Base-by-base conservation (phyloP, 202 grass and related monocot genomes). In the Eragrostis tef region DNA sequence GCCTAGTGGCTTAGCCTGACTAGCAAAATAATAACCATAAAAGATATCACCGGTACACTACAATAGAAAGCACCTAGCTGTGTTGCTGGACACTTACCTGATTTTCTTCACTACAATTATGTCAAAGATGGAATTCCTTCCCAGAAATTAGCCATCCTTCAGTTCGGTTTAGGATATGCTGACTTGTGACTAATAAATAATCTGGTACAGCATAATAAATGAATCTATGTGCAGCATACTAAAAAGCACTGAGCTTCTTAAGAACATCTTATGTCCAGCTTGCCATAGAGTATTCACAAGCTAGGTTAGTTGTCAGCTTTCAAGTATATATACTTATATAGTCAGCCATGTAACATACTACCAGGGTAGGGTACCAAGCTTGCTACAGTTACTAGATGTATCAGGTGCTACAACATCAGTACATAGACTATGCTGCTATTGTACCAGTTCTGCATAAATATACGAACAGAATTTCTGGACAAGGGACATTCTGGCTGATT, bases 51-150 rank as follows among this genome's bases (percentile, higher is more conserved):
- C 14, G 44, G 39, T 42, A 58, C 34, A 64, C 20, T 44, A 1
- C 21, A 81, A 59, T 14, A 66, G 6, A 49, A 72, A 67, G 49
- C n/a, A 43, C 20, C n/a, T 29, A 77, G 41, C 27, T 51, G 21
- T 67, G 39, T 61, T 77, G 49, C 58, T 53, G 58, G 11, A 39
- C 14, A 46, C 64, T 59, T 36, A 5, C 9, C 62, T 69, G 6
- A 8, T 69, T 69, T 79, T 62, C 74, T 54, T 84, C 51, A 19
- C 44, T 24, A 66, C 9, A 64, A 69, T 60, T 27, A 51, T 46
- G 14, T 52, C 15, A 68, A 3, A 19, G 62, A n/a, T 57, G 13
- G 3, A 71, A 57, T 58, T 59, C 5, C 9, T 44, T 71, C 1
- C 8, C 77, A 50, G 41, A 46, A 9, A 6, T 34, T 48, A 11